Evolutionary conservation across 495 filamentous ascomycete genomes (phyloP).

Genomic region (Viridothelium virens): DNA sequence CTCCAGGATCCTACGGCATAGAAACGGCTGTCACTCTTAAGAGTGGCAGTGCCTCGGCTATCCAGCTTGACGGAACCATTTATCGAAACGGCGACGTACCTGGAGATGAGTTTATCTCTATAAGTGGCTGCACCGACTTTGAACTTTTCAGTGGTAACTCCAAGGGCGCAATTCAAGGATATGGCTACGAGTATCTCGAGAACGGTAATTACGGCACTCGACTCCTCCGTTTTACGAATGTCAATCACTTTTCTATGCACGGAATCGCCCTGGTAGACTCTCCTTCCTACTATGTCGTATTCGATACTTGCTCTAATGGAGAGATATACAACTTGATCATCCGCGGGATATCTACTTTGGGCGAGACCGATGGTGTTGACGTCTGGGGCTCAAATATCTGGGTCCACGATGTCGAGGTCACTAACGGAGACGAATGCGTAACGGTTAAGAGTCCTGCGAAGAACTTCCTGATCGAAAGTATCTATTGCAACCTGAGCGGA

Average conservation of each 20-base stretch:
- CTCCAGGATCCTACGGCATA: conserved; percentile 12
- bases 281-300: conserved; percentile 43
- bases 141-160: conserved; percentile 45
- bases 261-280: conserved; percentile 47
- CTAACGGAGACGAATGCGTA: conserved; percentile 32
- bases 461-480: conserved; percentile 34
- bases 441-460: conserved; percentile 22
- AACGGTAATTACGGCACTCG: conserved; percentile 28
- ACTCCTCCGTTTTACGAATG: conserved; percentile 38
- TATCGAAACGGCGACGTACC: conserved; percentile 38
- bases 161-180: conserved; percentile 45
- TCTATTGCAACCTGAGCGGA: conserved; percentile 31
- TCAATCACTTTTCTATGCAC: conserved; percentile 44
- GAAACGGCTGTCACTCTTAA: conserved; percentile 36
- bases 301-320: conserved; percentile 43
- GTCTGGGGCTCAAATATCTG: conserved; percentile 45
- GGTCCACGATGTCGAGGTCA: conserved; percentile 48
- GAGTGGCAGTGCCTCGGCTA: conserved; percentile 37
- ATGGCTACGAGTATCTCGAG: conserved; percentile 41
- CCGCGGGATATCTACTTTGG: conserved; percentile 40
- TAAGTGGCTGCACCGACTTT: conserved; percentile 44
- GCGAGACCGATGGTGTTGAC: conserved; percentile 47
- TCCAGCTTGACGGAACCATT: conserved; percentile 46
- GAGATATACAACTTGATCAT: conserved; percentile 50
- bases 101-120: conserved; percentile 46